Evolutionary conservation across 1,139 yeast species (phyloP).

Genomic region (Sugiyamaella sp.): DNA sequence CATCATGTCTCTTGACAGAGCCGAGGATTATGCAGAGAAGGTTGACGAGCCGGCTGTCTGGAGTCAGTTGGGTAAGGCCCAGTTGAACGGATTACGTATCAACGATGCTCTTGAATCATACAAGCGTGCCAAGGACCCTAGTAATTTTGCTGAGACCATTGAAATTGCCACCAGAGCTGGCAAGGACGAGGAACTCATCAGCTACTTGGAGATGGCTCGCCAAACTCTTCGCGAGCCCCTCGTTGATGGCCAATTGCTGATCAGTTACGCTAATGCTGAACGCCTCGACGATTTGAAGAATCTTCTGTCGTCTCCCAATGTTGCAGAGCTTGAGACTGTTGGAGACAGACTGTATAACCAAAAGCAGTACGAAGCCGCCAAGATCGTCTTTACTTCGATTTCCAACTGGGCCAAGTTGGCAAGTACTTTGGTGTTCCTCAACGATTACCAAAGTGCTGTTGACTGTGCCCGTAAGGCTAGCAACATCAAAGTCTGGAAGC

Average conservation of each 20-base stretch:
- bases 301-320: constrained; percentile 83
- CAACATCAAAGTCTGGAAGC: constrained; percentile 93
- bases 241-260: constrained; percentile 88
- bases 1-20: constrained; percentile 91
- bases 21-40: constrained; percentile 90
- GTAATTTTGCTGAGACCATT: constrained; percentile 87
- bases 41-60: constrained; percentile 84
- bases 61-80: constrained; percentile 96
- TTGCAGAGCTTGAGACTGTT: constrained; percentile 87
- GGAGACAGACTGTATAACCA: constrained; percentile 89
- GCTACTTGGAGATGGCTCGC: constrained; percentile 93
- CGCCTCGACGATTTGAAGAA: constrained; percentile 80
- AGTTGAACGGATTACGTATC: constrained; percentile 88
- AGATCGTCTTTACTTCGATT: constrained; percentile 78
- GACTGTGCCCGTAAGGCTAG: constrained; percentile 99
- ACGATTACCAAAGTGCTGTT: constrained; percentile 94
- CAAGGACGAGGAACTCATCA: constrained; percentile 88
- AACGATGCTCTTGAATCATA: constrained; percentile 86
- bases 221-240: constrained; percentile 85
- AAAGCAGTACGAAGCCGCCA: constrained; percentile 90
- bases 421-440: constrained; percentile 87
- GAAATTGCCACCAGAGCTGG: constrained; percentile 96
- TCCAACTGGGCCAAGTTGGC: constrained; percentile 96
- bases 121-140: constrained; percentile 88
- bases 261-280: constrained; percentile 81